These are phyloP conservation scores for Heliamphora pulchella DNA, from an alignment of 179 eudicot genomes.

Conservation along the genomic window DNA sequence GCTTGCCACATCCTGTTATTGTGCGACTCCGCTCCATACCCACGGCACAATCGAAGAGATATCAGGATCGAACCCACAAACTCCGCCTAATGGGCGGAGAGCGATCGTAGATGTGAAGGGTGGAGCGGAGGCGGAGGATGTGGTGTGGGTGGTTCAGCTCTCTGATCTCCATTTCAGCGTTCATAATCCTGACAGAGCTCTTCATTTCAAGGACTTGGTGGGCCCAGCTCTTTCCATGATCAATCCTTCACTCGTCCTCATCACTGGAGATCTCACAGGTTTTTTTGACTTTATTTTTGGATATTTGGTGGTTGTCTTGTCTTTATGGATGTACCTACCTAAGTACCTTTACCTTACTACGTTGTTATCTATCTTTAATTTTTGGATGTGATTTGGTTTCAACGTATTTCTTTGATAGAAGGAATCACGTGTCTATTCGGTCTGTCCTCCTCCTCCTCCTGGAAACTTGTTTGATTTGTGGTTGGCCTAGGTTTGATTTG, in stretches of 20 bases:
- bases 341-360: neutral
- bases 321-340: neutral
- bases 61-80: neutral
- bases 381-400: no score
- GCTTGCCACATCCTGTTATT: neutral
- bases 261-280: constrained; percentile 98
- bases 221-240: constrained; percentile 53
- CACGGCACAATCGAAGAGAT: neutral
- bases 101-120: constrained; percentile 33
- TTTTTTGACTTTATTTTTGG: neutral
- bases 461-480: neutral
- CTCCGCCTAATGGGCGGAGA: neutral
- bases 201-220: constrained; percentile 45
- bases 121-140: constrained; percentile 50
- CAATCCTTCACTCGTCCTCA: constrained; percentile 78
- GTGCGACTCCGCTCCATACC: constrained; percentile 1
- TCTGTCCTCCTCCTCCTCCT: no score
- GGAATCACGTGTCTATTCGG: neutral
- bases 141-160: constrained; percentile 81
- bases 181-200: constrained; percentile 72
- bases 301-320: neutral
- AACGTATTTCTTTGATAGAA: no score
- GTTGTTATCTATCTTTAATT: no score
- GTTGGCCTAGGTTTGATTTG: neutral
- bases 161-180: constrained; percentile 93